phyloP scores from a whole-genome alignment of 306 rosid species.

The Prunus mume region DNA sequence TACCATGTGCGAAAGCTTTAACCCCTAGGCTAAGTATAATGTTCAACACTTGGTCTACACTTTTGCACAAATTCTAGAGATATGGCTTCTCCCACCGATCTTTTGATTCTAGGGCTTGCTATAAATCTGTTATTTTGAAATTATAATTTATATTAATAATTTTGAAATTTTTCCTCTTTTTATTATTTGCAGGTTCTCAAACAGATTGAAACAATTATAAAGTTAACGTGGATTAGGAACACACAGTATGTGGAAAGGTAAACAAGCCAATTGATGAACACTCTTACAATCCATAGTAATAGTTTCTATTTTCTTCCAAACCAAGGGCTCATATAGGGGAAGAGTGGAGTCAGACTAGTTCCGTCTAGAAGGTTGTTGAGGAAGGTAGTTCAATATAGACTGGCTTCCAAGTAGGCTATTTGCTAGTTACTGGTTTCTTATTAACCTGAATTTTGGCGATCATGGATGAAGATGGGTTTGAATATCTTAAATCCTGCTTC shows the following conservation, averaged over 20 bases:
- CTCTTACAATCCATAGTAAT: not conserved
- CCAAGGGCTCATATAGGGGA: not conserved
- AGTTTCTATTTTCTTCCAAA: not conserved
- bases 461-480: not conserved
- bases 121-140: not conserved
- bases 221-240: slow-evolving; percentile 85
- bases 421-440: not conserved
- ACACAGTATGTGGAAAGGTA: slow-evolving; percentile 72
- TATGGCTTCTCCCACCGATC: not conserved
- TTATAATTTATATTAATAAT: not conserved
- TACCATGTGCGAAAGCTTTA: not conserved
- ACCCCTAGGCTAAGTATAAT: not conserved
- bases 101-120: not conserved
- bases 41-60: no score
- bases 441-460: no score
- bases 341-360: not conserved
- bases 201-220: slow-evolving; percentile 51
- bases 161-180: not conserved
- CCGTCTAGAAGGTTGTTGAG: not conserved
- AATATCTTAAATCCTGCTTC: not conserved
- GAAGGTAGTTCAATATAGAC: not conserved
- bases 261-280: not conserved
- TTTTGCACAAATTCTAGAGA: not conserved
- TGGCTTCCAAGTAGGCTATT: not conserved
- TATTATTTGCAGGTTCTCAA: slow-evolving; percentile 57